Conservation (phyloP, 2,329 filamentous ascomycete genomes). For the Emergomyces africanus region DNA sequence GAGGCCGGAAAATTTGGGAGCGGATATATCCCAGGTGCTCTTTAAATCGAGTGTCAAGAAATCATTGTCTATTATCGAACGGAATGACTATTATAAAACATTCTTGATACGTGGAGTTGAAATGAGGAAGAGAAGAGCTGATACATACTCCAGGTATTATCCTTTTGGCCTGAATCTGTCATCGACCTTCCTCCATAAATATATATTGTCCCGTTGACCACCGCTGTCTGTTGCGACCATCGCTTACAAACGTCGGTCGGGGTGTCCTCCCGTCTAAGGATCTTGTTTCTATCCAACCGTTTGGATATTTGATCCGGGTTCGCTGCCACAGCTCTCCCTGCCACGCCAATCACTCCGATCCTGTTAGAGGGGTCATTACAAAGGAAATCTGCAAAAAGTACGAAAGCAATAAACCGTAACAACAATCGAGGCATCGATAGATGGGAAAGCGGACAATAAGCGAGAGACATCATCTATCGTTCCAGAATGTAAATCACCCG, state of each 20-base stretch:
- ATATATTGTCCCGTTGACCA: conserved; percentile 64
- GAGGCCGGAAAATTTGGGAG: conserved; percentile 50
- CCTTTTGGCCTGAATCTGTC: conserved; percentile 42
- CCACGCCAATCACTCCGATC: neutral
- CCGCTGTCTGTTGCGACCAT: conserved; percentile 54
- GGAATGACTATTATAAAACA: neutral
- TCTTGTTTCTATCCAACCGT: neutral
- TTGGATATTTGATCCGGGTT: neutral
- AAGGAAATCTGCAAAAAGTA: neutral
- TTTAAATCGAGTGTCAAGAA: conserved; percentile 61
- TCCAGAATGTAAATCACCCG: neutral
- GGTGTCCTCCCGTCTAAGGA: conserved; percentile 24
- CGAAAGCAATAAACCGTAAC: neutral
- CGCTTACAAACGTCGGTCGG: conserved; percentile 48
- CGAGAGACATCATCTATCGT: neutral
- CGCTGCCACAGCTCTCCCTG: neutral
- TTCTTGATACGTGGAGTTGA: neutral
- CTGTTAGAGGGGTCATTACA: neutral
- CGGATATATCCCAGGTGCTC: conserved; percentile 55
- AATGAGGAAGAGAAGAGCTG: neutral
- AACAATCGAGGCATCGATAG: neutral
- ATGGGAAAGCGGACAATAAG: neutral
- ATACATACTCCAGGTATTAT: conserved; percentile 55
- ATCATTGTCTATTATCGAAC: conserved; percentile 46
- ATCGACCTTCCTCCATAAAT: conserved; percentile 61